Evolutionary conservation across 345 rosid genomes (phyloP).

Genomic region (Stellera chamaejasme): DNA sequence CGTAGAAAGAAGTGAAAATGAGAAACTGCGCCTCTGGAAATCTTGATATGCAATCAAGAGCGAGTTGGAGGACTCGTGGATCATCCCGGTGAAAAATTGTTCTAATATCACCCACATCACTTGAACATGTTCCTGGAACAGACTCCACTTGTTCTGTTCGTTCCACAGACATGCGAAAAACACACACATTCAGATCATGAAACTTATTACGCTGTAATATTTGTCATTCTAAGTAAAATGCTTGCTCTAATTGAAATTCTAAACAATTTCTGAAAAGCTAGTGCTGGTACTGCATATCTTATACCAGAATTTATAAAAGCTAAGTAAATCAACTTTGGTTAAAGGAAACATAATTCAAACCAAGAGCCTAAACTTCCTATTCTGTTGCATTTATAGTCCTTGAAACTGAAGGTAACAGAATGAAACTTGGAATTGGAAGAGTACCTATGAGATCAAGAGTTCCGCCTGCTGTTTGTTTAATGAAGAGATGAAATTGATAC

Average conservation of each 20-base stretch:
- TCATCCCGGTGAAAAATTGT: slow-evolving; percentile 15
- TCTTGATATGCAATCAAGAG: slow-evolving; percentile 33
- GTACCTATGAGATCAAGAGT: slow-evolving; percentile 23
- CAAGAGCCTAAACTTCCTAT: not conserved
- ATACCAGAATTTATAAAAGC: not conserved
- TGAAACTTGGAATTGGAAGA: not conserved
- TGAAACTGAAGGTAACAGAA: too few relatives aligned
- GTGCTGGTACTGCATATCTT: not conserved
- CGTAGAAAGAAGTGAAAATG: slow-evolving; percentile 37
- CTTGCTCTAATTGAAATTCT: too few relatives aligned
- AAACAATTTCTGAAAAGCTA: not conserved
- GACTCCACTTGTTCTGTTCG: slow-evolving; percentile 27
- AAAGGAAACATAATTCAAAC: not conserved
- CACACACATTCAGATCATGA: not conserved
- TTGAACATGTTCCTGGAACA: slow-evolving; percentile 28
- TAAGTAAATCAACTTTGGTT: too few relatives aligned
- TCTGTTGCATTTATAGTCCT: not conserved
- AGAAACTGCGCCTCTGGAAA: slow-evolving; percentile 42
- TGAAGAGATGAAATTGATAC: slow-evolving; percentile 21
- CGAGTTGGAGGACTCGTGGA: slow-evolving; percentile 17
- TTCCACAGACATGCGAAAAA: not conserved
- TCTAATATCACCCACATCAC: slow-evolving; percentile 27
- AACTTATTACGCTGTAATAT: not conserved
- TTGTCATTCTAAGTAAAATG: too few relatives aligned
- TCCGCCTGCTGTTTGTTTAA: slow-evolving; percentile 7